phyloP scores from a whole-genome alignment of 768 basidiomycete genomes.

The Suillus americanus region DNA sequence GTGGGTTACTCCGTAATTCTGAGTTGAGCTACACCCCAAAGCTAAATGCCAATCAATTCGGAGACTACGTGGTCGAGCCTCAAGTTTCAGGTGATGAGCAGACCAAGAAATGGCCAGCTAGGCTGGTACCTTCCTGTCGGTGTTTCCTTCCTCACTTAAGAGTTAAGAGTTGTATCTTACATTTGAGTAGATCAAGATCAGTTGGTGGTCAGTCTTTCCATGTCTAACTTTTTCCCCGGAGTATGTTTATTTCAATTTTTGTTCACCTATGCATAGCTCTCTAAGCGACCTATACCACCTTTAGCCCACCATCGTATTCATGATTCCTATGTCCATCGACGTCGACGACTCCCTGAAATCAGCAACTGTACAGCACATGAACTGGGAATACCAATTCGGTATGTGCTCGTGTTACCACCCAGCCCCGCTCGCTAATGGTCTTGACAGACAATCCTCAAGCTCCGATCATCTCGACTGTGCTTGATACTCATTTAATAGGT shows the following conservation, averaged over 20 bases:
- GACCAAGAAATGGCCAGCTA: not conserved
- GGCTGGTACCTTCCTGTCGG: not conserved
- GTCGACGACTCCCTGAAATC: conserved; percentile 1
- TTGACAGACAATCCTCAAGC: not conserved
- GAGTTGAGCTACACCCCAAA: not conserved
- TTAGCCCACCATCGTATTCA: conserved; percentile 8
- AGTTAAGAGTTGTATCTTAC: not conserved
- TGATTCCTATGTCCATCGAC: conserved; percentile 11
- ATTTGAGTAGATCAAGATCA: not conserved
- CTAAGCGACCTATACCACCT: not conserved
- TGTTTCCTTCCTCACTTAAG: conserved; percentile 3
- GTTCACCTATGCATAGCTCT: not conserved
- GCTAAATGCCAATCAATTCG: not conserved
- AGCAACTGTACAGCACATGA: not conserved
- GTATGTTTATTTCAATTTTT: not conserved
- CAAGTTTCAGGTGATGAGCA: conserved; percentile 7
- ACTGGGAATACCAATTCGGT: not conserved
- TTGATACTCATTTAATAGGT: conserved; percentile 8
- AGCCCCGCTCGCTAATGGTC: not conserved
- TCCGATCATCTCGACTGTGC: not conserved
- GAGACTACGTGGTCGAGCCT: not conserved
- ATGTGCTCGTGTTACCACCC: conserved; percentile 1
- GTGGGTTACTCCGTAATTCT: conserved; percentile 5
- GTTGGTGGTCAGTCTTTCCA: rapidly evolving
- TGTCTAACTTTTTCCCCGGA: not conserved